Evolutionary conservation across 805 yeast genomes (phyloP).

Genomic region (Ogataea chonburiensis): DNA sequence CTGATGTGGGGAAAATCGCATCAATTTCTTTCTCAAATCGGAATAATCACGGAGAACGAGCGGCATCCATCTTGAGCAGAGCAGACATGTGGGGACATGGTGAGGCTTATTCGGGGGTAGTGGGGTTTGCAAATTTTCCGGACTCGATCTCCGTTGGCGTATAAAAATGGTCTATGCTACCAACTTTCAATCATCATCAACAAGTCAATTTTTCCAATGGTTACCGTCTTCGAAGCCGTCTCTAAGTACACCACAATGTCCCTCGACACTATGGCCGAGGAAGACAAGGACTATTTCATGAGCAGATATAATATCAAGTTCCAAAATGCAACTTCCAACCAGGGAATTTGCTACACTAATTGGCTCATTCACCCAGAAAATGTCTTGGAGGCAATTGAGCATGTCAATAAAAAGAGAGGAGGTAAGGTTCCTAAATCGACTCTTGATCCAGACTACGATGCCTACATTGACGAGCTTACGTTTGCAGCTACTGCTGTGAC

Average conservation of each 20-base stretch:
- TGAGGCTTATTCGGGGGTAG: too few species aligned
- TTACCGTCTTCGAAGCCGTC: conserved; percentile 18
- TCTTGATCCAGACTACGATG: conserved; percentile 10
- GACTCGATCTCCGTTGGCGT: conserved; percentile 1
- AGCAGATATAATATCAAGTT: conserved; percentile 19
- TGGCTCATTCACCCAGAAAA: conserved; percentile 26
- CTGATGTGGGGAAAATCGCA: conserved; percentile 3
- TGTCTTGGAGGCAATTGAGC: conserved; percentile 22
- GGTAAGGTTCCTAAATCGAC: conserved; percentile 17
- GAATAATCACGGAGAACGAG: too few species aligned
- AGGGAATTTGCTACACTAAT: conserved; percentile 25
- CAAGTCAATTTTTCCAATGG: background rate
- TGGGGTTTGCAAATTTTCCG: background rate
- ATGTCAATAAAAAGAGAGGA: conserved; percentile 17
- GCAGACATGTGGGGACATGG: too few species aligned
- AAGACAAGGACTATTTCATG: conserved; percentile 22
- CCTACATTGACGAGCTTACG: conserved; percentile 21
- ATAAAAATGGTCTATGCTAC: background rate
- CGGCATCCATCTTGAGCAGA: too few species aligned
- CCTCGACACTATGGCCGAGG: conserved; percentile 27
- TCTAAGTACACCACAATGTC: conserved; percentile 24
- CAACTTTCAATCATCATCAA: background rate
- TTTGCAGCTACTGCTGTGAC: conserved; percentile 25
- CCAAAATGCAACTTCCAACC: conserved; percentile 31
- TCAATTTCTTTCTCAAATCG: too few species aligned